These are phyloP conservation scores for Mycena filopes DNA, from an alignment of 768 basidiomycete genomes.

Conservation along the genomic window DNA sequence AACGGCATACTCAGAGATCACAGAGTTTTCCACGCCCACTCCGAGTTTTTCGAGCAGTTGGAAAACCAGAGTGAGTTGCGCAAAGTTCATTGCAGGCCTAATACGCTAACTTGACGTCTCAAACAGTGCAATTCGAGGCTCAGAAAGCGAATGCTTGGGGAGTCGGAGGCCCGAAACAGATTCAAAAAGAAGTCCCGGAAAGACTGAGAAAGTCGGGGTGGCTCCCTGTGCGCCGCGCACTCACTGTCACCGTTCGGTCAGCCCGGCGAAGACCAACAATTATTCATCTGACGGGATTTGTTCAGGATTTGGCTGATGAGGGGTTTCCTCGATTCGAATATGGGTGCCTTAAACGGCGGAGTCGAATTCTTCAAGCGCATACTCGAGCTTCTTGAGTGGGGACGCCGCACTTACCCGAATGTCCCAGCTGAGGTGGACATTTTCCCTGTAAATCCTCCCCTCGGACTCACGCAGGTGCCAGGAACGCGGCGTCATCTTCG, in stretches of 20 bases:
- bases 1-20: constrained; percentile 52
- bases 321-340: constrained; percentile 20
- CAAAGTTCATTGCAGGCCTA: not conserved
- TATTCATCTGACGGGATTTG: not conserved
- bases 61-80: constrained; percentile 48
- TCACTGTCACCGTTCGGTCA: constrained; percentile 26
- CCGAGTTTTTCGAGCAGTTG: constrained; percentile 47
- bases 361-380: constrained; percentile 49
- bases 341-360: constrained; percentile 38
- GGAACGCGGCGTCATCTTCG: constrained; percentile 57
- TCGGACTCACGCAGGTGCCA: constrained; percentile 6
- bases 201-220: constrained; percentile 42
- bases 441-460: no score
- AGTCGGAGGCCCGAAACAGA: constrained; percentile 42
- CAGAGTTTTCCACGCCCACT: constrained; percentile 50
- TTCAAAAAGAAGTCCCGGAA: constrained; percentile 46
- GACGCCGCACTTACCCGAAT: constrained; percentile 49
- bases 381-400: constrained; percentile 56
- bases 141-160: constrained; percentile 44
- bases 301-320: constrained; percentile 23
- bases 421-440: constrained; percentile 38
- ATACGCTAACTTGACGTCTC: not conserved
- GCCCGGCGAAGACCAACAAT: no score
- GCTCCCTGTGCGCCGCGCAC: constrained; percentile 29
- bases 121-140: constrained; percentile 46